A percentile compares a stretch with the other conserved stretches of the same genome.
These are phyloP conservation scores for Leucogyrophana mollusca DNA, from an alignment of 768 basidiomycete species.

Conservation along the genomic window DNA sequence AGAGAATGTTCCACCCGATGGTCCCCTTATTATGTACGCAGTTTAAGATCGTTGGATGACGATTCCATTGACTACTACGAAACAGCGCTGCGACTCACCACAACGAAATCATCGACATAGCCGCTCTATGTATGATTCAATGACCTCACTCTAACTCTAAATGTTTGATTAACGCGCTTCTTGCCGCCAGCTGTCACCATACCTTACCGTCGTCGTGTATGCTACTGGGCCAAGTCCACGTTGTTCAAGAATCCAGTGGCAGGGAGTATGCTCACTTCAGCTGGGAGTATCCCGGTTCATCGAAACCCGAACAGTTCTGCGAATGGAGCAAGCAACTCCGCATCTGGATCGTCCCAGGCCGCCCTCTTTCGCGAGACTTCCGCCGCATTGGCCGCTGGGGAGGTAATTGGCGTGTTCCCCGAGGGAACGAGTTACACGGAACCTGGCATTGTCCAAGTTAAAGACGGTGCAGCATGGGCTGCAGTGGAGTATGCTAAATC, in stretches of 20 bases:
- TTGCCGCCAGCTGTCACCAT: slow-evolving; percentile 54
- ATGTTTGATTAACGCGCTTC: background rate
- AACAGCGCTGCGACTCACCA: slow-evolving; percentile 58
- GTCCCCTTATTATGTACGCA: slow-evolving; percentile 59
- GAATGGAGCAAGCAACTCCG: slow-evolving; percentile 2
- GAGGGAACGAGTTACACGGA: slow-evolving; percentile 58
- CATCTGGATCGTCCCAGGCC: slow-evolving; percentile 26
- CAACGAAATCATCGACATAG: slow-evolving; percentile 69
- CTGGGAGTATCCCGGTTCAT: slow-evolving; percentile 72
- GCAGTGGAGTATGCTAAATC: slow-evolving; percentile 66
- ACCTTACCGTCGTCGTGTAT: slow-evolving; percentile 55
- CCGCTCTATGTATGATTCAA: slow-evolving; percentile 35
- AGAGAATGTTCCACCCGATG: slow-evolving; percentile 55
- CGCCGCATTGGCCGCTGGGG: slow-evolving; percentile 47
- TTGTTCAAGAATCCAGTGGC: slow-evolving; percentile 61
- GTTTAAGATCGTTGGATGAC: background rate
- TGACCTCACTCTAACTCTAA: background rate
- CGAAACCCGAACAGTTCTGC: slow-evolving; percentile 48
- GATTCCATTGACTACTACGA: background rate
- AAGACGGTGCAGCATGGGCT: slow-evolving; percentile 70
- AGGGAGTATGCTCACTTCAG: slow-evolving; percentile 51
- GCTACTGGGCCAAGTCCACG: slow-evolving; percentile 71
- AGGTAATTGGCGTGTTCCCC: slow-evolving; percentile 68
- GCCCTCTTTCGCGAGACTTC: slow-evolving; percentile 56
- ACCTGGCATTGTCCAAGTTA: slow-evolving; percentile 44